phyloP scores from a whole-genome alignment of 768 basidiomycete genomes.

The Auricularia auricula-judae region DNA sequence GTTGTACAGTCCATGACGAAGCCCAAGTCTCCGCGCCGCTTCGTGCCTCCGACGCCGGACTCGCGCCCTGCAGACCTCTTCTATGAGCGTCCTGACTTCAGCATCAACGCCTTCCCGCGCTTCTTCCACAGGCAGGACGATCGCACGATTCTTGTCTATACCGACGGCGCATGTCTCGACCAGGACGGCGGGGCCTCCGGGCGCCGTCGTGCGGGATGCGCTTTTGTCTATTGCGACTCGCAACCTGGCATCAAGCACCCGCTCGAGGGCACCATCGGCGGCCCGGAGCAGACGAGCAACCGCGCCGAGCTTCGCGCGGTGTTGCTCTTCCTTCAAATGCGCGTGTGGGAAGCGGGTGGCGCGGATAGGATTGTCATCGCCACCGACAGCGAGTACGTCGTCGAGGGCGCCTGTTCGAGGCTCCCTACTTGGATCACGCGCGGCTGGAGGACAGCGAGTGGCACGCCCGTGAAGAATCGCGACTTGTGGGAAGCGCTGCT shows the following conservation, averaged over 20 bases:
- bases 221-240: slow-evolving; percentile 1
- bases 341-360: slow-evolving; percentile 19
- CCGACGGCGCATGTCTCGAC: slow-evolving; percentile 4
- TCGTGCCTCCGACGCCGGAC: neutral
- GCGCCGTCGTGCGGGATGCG: slow-evolving; percentile 4
- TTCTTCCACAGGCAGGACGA: neutral
- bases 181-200: neutral
- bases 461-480: slow-evolving; percentile 12
- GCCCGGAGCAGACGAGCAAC: slow-evolving; percentile 18
- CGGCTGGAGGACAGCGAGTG: slow-evolving; percentile 14
- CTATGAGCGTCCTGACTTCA: neutral
- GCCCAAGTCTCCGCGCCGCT: neutral
- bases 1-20: neutral
- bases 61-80: neutral
- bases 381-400: slow-evolving; percentile 22
- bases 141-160: slow-evolving; percentile 4
- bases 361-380: slow-evolving; percentile 22
- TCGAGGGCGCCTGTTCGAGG: slow-evolving; percentile 15
- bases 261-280: slow-evolving; percentile 9
- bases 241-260: neutral
- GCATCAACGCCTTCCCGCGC: neutral
- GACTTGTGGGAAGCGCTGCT: slow-evolving; percentile 19
- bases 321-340: slow-evolving; percentile 13
- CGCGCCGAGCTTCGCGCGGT: slow-evolving; percentile 27
- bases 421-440: slow-evolving; percentile 14